These are phyloP conservation scores for Cunninghamia lanceolata DNA, from an alignment of 75 land plant species.

Conservation along the genomic window DNA sequence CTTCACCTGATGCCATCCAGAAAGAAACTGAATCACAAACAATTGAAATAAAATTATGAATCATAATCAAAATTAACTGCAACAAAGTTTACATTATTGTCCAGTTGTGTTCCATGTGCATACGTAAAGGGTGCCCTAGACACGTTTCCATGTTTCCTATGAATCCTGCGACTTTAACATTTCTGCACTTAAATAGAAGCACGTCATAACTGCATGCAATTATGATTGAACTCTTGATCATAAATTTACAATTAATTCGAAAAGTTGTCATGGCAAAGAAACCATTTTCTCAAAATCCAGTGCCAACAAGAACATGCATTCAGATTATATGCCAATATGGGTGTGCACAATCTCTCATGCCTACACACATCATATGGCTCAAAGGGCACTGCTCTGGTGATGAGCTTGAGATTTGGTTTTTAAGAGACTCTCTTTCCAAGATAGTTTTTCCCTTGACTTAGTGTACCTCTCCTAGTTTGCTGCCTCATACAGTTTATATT, in stretches of 20 bases:
- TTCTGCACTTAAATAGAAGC: background rate
- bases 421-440: no score
- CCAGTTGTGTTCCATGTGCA: background rate
- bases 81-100: background rate
- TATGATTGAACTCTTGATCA: background rate
- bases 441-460: background rate
- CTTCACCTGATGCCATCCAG: slow-evolving; percentile 44
- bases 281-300: background rate
- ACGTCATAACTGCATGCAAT: background rate
- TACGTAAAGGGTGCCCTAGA: background rate
- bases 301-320: background rate
- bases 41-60: background rate
- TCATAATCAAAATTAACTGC: background rate
- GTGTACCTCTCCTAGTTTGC: background rate
- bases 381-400: no score
- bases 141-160: background rate
- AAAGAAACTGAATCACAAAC: background rate
- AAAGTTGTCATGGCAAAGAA: background rate
- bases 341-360: background rate
- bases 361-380: background rate
- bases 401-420: no score
- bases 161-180: background rate
- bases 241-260: background rate
- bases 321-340: background rate
- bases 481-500: background rate